A percentile compares a stretch with the other conserved stretches of the same genome.
Evolutionary conservation across 1,284 basidiomycete species (phyloP).

Genomic region (Exobasidium cylindrosporum): DNA sequence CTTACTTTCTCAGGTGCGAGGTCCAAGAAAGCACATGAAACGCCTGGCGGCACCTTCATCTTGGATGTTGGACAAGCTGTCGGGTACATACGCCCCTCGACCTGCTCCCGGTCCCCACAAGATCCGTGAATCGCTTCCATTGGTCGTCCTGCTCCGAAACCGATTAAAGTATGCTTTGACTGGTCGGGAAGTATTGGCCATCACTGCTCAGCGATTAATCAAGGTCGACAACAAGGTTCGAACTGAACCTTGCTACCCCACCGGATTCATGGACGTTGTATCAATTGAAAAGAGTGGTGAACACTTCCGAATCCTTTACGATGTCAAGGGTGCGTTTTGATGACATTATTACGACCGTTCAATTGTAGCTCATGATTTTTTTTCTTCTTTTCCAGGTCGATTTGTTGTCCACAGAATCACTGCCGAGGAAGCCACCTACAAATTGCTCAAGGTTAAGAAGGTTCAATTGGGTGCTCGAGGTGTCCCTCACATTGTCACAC

Average conservation of each 20-base stretch:
- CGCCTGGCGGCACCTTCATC: conserved; percentile 93
- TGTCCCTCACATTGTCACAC: conserved; percentile 95
- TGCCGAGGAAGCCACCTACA: conserved; percentile 94
- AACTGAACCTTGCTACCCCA: conserved; percentile 93
- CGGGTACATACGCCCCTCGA: conserved; percentile 94
- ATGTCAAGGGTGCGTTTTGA: conserved; percentile 68
- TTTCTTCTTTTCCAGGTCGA: conserved; percentile 63
- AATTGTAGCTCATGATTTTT: not conserved
- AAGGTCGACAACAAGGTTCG: conserved; percentile 99
- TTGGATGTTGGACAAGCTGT: conserved; percentile 99
- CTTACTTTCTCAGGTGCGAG: conserved; percentile 59
- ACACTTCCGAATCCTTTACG: conserved; percentile 99
- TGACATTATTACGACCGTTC: too few species aligned
- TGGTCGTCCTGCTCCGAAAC: conserved; percentile 82
- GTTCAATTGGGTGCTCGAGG: conserved; percentile 88
- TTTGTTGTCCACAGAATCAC: conserved; percentile 99
- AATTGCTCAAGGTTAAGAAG: conserved; percentile 93
- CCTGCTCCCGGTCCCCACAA: conserved; percentile 98
- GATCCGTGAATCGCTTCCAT: conserved; percentile 85
- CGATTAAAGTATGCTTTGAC: conserved; percentile 98
- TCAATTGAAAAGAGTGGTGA: conserved; percentile 97
- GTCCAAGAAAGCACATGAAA: conserved; percentile 99
- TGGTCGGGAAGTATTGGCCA: conserved; percentile 89
- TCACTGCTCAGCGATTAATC: conserved; percentile 93
- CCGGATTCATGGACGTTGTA: conserved; percentile 97